These are phyloP conservation scores for Allium sativum DNA, from an alignment of 106 monocot species.

Conservation along the genomic window DNA sequence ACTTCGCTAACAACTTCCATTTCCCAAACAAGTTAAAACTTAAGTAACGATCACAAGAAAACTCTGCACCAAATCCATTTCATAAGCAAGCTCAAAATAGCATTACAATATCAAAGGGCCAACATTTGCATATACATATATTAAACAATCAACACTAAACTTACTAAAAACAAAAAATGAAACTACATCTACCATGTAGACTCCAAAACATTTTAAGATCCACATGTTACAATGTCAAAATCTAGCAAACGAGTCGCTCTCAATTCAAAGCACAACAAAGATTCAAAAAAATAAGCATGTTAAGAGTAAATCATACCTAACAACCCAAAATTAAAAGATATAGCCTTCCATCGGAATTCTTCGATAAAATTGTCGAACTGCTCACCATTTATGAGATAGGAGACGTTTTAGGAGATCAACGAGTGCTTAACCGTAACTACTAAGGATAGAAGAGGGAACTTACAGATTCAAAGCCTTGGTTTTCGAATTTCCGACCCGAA, in stretches of 20 bases:
- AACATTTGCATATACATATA: too few species aligned
- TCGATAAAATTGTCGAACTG: neutral
- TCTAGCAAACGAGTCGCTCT: neutral
- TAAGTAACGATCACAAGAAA: neutral
- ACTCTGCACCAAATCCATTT: conserved; percentile 19
- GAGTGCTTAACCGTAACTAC: too few species aligned
- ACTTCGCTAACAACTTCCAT: conserved; percentile 28
- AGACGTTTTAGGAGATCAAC: neutral
- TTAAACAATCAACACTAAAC: too few species aligned
- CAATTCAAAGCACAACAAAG: neutral
- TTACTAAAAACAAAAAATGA: neutral
- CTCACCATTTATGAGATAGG: neutral
- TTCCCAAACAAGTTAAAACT: conserved; percentile 1
- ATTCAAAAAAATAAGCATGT: neutral
- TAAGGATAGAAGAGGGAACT: neutral
- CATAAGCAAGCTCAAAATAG: conserved; percentile 3
- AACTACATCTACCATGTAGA: conserved; percentile 1
- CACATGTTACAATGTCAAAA: neutral
- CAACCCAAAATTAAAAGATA: neutral
- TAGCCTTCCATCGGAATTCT: neutral
- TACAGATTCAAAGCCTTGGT: conserved; percentile 1
- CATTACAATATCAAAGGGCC: too few species aligned
- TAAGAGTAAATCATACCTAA: conserved; percentile 3
- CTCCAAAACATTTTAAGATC: neutral
- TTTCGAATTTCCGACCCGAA: neutral